Base-by-base conservation (phyloP, 2,329 filamentous ascomycete genomes). In the Hirsutella thompsonii region DNA sequence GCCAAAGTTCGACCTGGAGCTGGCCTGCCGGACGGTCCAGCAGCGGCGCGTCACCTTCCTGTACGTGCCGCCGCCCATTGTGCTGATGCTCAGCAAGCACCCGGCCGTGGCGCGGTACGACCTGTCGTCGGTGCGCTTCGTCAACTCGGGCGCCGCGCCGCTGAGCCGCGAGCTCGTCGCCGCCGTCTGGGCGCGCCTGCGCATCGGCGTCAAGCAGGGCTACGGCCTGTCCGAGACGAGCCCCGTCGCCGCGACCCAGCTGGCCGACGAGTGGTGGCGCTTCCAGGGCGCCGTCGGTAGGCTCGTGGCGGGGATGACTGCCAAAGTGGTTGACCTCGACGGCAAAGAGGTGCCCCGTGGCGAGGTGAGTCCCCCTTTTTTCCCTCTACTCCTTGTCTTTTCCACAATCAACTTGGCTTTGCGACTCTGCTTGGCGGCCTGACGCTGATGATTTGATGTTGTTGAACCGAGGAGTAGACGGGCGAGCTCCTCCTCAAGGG, bases 181-280 rank as follows among this genome's bases (percentile, higher is more conserved):
- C 42, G 73, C 77, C 8, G 75, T 92, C 3, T 84, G 85, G 67
- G 61, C 74, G 18, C 76, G 88, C 8, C 75, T 92, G 44, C 78
- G 78, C 39, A 70, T 93, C 18, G 81, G 81, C 2, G 78, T 94
- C 45, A 95, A 94, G 68, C 90, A 96, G 62, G 89, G 85, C 16
- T 96, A 94, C 55, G 90, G 90, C 0, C 70, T 96, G 5, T 87
- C 80, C 5, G 90, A 96, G 65, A 93, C 87, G 13, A 81, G 81
- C 20, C 88, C 89, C 0, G 82, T 79, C 0, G 84, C 85, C 0
- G 81, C 87, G 50, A 76, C 76, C 9, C 85, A 88, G 60, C 65
- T 71, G 8, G 81, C 84, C 68, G 74, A 77, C 29, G 80, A 86
- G 49, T 95, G 88, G 86, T 67, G 77, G 46, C 77, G 71, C 38